Evolutionary conservation across 768 basidiomycete genomes (phyloP), one percentile per base, ranked within the genome.

Genomic region (Serendipita vermifera): DNA sequence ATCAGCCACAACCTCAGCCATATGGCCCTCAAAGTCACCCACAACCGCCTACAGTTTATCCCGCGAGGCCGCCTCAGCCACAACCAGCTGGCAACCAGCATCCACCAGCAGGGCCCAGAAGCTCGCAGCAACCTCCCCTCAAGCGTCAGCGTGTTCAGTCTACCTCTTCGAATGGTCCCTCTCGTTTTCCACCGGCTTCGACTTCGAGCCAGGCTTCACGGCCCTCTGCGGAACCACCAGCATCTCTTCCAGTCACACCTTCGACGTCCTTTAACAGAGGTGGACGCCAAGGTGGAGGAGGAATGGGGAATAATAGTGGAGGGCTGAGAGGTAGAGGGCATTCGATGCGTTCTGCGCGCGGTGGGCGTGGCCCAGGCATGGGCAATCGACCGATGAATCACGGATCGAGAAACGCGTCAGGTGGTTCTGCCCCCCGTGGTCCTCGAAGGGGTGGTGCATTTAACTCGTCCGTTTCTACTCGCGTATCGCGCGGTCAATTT

Each of bases 71-170:
- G n/a, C 46, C 41, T 22, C 9, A 15, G 17, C 17, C 46, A 20
- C 46, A 22, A 26, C 39, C 39, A 20, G 9, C 39, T 7, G 15
- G 9, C 9, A 29, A 31, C 32, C 46, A 51, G 46, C 46, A 22
- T 51, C 46, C 32, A 20, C 46, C 46, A 5, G 46, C 29, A 7
- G 46, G 24, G n/a, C 46, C 46, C n/a, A 51, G 46, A 51, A 22
- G n/a, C 24, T 51, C 11, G 9, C 46, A 51, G 29, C 46, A 51
- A n/a, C 46, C 46, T 9, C 46, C 46, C 7, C 32, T 51, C 9
- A 51, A 51, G 29, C 11, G 46, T 4, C 46, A 51, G 32, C 46
- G 46, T 51, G 15, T 51, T 26, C 29, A 51, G n/a, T 51, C 46
- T 51, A 22, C 32, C 17, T 31, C 17, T 22, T 51, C 46, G n/a